Conservation (phyloP, 352 stramenopile species). For the Aphanomyces stellatus region DNA sequence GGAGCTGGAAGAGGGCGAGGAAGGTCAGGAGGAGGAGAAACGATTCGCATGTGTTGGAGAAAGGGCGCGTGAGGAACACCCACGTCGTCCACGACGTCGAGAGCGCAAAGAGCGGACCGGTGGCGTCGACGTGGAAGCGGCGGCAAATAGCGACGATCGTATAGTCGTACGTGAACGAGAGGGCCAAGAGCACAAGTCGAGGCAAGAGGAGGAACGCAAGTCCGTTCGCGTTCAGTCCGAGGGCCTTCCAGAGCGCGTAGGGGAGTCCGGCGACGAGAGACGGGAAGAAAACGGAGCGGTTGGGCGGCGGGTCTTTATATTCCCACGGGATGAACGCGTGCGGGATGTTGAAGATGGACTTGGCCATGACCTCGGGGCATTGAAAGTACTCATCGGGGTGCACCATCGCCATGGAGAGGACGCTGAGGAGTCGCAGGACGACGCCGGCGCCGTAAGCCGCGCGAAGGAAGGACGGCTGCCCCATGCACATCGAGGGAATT, state of each 20-base stretch:
- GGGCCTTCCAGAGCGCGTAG: not conserved
- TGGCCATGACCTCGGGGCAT: conserved; percentile 76
- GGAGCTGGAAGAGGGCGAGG: conserved; percentile 27
- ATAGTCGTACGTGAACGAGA: conserved; percentile 16
- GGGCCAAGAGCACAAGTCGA: not conserved
- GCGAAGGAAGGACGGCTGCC: conserved; percentile 10
- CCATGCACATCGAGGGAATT: no score
- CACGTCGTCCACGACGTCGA: conserved; percentile 62
- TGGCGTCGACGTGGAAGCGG: conserved; percentile 22
- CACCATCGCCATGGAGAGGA: conserved; percentile 46
- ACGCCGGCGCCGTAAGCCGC: conserved; percentile 16
- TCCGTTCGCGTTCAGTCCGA: not conserved
- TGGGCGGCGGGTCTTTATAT: conserved; percentile 46
- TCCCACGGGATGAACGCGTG: conserved; percentile 68
- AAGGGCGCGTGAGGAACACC: conserved; percentile 59
- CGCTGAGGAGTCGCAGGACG: conserved; percentile 28
- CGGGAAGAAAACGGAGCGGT: conserved; percentile 71
- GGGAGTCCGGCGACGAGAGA: not conserved
- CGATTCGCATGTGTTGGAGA: conserved; percentile 74
- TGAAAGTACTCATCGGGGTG: conserved; percentile 85
- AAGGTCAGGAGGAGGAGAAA: conserved; percentile 52
- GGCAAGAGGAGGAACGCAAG: conserved; percentile 17
- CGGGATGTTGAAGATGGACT: conserved; percentile 28
- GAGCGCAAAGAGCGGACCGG: conserved; percentile 35
- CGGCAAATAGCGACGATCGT: conserved; percentile 26